Base-by-base conservation (phyloP, 1,139 yeast species). In the Debaryomyces subglobosus region DNA sequence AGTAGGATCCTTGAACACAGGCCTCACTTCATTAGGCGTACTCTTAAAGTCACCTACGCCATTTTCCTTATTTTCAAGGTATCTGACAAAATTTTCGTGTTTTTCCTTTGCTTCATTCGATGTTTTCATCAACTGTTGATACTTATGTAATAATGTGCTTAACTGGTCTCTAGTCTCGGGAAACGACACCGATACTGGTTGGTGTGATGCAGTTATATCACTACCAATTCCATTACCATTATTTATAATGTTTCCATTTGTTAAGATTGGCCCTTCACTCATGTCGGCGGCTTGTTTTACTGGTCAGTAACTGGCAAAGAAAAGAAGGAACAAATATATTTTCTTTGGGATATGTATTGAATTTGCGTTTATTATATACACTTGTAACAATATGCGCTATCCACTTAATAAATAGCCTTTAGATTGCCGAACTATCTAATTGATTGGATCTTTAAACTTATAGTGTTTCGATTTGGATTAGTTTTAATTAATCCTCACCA, bases 111-210 rank as follows among this genome's bases (percentile, higher is more conserved):
- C 56, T 10, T 61, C 65, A 35, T 54, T 55, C n/a, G 62, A 50
- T 13, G 55, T 51, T 29, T 58, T 61, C 49, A 60, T 53, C 43
- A 70, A 58, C 37, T 55, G 56, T 47, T 70, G 69, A 58, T 74
- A 75, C 44, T 67, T 64, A 38, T 62, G 62, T 37, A 74, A 59
- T 21, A 74, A 55, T 27, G 59, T 64, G 43, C 58, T 63, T 48
- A 74, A 65, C 40, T 73, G 68, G 32, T 63, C 64, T 49, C 61
- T 68, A 3, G 71, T 53, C 35, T 55, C 53, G 4, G 79, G 79
- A 27, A 61, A 58, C 16, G 39, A 18, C n/a, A 46, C 45, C 9
- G 30, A 16, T 4, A 24, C 21, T 4, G 36, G n/a, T 16, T 32
- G 32, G 5, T 30, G 33, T 18, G 46, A 33, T n/a, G n/a, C 34